These are phyloP conservation scores for Agroathelia rolfsii DNA, from an alignment of 1,284 basidiomycete genomes.

Conservation along the genomic window DNA sequence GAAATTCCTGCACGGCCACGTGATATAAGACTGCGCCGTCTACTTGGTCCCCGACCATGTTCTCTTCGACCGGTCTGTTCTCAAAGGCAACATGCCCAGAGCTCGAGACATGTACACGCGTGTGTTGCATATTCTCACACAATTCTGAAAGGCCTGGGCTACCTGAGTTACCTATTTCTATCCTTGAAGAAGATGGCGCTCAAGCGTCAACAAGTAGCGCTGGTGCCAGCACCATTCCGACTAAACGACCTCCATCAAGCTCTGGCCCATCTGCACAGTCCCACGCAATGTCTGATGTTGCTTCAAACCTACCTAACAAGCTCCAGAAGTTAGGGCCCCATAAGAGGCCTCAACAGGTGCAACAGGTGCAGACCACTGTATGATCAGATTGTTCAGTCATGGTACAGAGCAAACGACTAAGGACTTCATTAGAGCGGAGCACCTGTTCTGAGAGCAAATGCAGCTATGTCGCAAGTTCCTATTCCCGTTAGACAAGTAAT, in stretches of 20 bases:
- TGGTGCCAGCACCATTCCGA: conserved; percentile 13
- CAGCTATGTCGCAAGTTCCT: conserved; percentile 56
- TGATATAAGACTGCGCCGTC: not conserved
- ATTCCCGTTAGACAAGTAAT: conserved; percentile 60
- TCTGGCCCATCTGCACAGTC: conserved; percentile 7
- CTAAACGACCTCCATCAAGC: conserved; percentile 10
- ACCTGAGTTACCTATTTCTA: conserved; percentile 27
- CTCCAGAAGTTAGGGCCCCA: conserved; percentile 39
- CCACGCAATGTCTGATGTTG: conserved; percentile 19
- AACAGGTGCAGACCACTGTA: conserved; percentile 29
- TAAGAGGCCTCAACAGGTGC: conserved; percentile 30
- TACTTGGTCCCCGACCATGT: conserved; percentile 39
- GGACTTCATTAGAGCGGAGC: conserved; percentile 36
- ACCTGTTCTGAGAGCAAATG: conserved; percentile 55
- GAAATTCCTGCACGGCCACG: conserved; percentile 4
- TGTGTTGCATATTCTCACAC: conserved; percentile 60
- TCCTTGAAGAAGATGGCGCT: conserved; percentile 22
- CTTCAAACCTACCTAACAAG: conserved; percentile 49
- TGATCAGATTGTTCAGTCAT: conserved; percentile 13
- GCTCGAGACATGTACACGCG: conserved; percentile 32
- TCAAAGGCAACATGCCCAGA: conserved; percentile 55
- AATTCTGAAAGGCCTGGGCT: conserved; percentile 26
- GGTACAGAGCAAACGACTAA: conserved; percentile 4
- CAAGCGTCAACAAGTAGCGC: conserved; percentile 18
- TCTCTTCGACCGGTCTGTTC: conserved; percentile 54